Evolutionary conservation across 495 filamentous ascomycete genomes (phyloP), one percentile per base, ranked within the genome.

Genomic region (Margaritispora aquatica): DNA sequence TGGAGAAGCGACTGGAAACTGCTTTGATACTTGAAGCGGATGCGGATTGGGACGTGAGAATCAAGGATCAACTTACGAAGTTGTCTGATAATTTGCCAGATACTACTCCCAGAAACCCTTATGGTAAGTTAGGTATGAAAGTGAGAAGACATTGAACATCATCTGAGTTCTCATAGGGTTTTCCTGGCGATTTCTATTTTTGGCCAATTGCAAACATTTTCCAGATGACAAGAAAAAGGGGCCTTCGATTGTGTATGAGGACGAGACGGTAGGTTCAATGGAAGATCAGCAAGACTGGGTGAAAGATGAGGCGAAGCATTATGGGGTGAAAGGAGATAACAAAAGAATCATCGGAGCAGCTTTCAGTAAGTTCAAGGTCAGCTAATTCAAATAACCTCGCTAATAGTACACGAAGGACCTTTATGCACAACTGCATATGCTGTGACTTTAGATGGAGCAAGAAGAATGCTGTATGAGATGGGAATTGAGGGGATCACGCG

Each of bases 21-120:
- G 80, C 80, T 19, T 59, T 84, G n/a, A 76, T 84, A 5, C 50
- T 84, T 44, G 81, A 84, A 65, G 81, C 83, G 51, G 81, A 84
- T 49, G 74, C 76, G n/a, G 81, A 84, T 64, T 84, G 81, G 81
- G 79, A 83, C 38, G 69, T 83, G 21, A 66, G 67, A 22, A 61
- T 84, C 47, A 76, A 79, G 46, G 63, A 66, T n/a, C 77, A 83
- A 57, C 64, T 84, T n/a, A 13, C 13, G 5, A 34, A 34, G 5
- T 13, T 34, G 13, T 34, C 29, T 5, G 29, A 34, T 34, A 34
- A 34, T 13, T 13, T 34, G 13, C 29, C 29, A 34, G 29, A 34
- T 34, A 34, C 29, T 5, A 34, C 29, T 5, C 5, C 13, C 5
- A 34, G 13, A 34, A 34, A 34, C 29, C 29, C 29, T 34, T 34